phyloP scores from a whole-genome alignment of 2,329 filamentous ascomycete genomes.

The Hypoxylon sp. region DNA sequence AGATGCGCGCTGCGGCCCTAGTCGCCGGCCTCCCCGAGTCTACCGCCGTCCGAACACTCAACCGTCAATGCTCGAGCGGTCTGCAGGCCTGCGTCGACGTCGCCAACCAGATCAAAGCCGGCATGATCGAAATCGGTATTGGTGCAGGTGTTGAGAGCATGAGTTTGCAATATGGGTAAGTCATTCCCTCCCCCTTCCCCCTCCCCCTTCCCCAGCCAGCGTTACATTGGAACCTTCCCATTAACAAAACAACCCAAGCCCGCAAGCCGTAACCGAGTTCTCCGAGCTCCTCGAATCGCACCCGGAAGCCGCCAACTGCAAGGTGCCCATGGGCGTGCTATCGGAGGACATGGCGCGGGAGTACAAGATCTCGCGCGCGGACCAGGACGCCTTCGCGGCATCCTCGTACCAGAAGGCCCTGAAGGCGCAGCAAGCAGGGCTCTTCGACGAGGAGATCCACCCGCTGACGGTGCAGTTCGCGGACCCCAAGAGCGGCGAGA shows the following conservation, averaged over 20 bases:
- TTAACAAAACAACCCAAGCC: slow-evolving; percentile 62
- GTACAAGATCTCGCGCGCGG: slow-evolving; percentile 76
- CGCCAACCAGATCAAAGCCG: slow-evolving; percentile 89
- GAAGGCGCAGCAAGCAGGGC: slow-evolving; percentile 87
- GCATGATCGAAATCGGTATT: slow-evolving; percentile 96
- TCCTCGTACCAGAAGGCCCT: slow-evolving; percentile 90
- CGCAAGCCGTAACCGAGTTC: slow-evolving; percentile 91
- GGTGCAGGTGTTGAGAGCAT: slow-evolving; percentile 98
- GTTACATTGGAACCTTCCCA: not conserved
- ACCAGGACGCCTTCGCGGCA: slow-evolving; percentile 96
- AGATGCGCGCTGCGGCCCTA: slow-evolving; percentile 93
- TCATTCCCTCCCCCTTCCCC: not conserved
- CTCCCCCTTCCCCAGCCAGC: not conserved
- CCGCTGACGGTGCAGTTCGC: slow-evolving; percentile 89
- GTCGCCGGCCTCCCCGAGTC: slow-evolving; percentile 91
- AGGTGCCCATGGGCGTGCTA: slow-evolving; percentile 94
- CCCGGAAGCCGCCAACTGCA: slow-evolving; percentile 92
- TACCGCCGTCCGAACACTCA: slow-evolving; percentile 88
- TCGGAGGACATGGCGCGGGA: slow-evolving; percentile 97
- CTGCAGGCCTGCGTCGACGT: slow-evolving; percentile 94
- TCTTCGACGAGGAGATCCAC: slow-evolving; percentile 92
- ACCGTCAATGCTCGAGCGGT: slow-evolving; percentile 94
- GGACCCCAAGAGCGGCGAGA: slow-evolving; percentile 91
- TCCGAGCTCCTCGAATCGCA: slow-evolving; percentile 87
- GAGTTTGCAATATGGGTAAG: slow-evolving; percentile 89